Conservation (phyloP, 768 basidiomycete genomes). For the Tricholoma sp. region DNA sequence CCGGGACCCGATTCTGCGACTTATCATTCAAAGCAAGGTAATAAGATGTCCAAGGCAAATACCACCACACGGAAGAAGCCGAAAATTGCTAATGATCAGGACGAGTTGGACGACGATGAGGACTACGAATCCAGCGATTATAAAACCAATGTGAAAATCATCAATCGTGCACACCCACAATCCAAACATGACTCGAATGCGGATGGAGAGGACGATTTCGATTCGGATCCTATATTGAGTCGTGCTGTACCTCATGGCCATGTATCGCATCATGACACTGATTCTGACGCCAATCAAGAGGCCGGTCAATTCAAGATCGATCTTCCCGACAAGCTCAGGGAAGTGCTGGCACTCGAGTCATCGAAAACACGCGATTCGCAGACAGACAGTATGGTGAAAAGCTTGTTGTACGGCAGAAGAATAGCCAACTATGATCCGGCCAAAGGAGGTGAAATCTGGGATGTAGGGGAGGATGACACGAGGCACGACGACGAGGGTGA, state of each 20-base stretch:
- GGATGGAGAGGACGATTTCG: constrained; percentile 24
- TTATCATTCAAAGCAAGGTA: constrained; percentile 25
- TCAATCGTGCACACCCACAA: constrained; percentile 21
- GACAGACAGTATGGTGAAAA: constrained; percentile 52
- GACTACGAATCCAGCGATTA: constrained; percentile 23
- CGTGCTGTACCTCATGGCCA: constrained; percentile 27
- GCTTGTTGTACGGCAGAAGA: constrained; percentile 55
- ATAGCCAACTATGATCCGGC: constrained; percentile 52
- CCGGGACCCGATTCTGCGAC: constrained; percentile 35
- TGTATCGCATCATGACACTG: constrained; percentile 12
- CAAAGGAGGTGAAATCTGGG: constrained; percentile 74
- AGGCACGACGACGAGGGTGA: constrained; percentile 22
- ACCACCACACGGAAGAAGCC: constrained; percentile 40
- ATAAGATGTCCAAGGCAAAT: constrained; percentile 32
- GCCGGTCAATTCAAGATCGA: constrained; percentile 43
- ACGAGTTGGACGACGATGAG: constrained; percentile 21
- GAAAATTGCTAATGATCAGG: constrained; percentile 32
- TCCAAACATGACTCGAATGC: constrained; percentile 11
- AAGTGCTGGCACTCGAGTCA: constrained; percentile 58
- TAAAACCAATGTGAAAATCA: constrained; percentile 29
- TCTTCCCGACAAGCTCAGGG: constrained; percentile 62
- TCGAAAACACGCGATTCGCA: constrained; percentile 34
- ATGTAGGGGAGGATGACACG: constrained; percentile 58
- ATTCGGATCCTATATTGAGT: constrained; percentile 28
- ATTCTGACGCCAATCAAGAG: constrained; percentile 19